Evolutionary conservation across 1,284 basidiomycete genomes (phyloP).

Genomic region (Fomitopsis schrenkii): DNA sequence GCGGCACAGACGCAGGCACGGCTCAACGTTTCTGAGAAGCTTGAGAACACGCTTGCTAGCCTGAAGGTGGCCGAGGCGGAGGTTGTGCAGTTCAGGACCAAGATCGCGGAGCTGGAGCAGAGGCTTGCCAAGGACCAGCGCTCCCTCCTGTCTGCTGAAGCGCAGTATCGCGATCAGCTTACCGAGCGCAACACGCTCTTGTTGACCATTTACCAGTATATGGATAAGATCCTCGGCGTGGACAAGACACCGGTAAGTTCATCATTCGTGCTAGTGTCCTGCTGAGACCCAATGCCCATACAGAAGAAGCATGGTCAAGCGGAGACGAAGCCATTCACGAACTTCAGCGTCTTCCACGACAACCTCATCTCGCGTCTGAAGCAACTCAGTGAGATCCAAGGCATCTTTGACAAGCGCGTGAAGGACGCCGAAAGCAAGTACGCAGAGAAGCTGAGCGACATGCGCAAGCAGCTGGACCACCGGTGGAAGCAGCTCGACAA

Average conservation of each 20-base stretch:
- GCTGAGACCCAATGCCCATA: neutral
- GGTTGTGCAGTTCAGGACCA: conserved; percentile 48
- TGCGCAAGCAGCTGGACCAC: conserved; percentile 85
- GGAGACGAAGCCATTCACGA: conserved; percentile 88
- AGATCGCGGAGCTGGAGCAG: conserved; percentile 74
- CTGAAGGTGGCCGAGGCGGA: conserved; percentile 69
- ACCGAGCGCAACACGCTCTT: conserved; percentile 91
- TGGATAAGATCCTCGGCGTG: conserved; percentile 90
- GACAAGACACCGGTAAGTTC: conserved; percentile 76
- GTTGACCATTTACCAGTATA: conserved; percentile 90
- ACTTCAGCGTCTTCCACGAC: conserved; percentile 93
- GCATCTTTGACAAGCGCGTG: conserved; percentile 82
- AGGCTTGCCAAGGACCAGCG: conserved; percentile 84
- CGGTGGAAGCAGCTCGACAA: conserved; percentile 93
- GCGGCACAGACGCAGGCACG: conserved; percentile 82
- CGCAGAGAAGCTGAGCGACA: conserved; percentile 67
- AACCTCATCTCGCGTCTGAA: conserved; percentile 88
- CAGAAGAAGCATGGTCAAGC: conserved; percentile 70
- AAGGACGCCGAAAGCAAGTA: conserved; percentile 79
- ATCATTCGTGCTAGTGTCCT: conserved; percentile 3
- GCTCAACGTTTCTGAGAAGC: conserved; percentile 81
- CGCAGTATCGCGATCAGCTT: conserved; percentile 83
- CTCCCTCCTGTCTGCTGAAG: conserved; percentile 66
- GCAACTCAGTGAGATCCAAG: conserved; percentile 76
- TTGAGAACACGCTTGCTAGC: conserved; percentile 63